Conservation (phyloP, 768 basidiomycete species). For the Russula emetica region DNA sequence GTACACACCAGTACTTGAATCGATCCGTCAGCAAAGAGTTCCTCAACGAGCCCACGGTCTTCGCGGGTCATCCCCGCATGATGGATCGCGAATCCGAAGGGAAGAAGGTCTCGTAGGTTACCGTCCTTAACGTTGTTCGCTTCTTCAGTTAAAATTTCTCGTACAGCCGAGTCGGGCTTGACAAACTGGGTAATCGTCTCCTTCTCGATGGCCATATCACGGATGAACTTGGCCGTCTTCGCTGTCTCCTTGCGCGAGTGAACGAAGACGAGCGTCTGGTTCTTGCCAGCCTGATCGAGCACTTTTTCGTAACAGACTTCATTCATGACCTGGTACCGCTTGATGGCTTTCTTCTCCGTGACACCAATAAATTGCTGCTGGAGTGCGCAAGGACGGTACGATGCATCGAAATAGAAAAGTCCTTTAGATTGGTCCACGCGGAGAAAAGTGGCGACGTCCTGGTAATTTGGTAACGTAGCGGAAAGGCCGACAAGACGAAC, state of each 20-base stretch:
- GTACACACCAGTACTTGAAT: conserved; percentile 95
- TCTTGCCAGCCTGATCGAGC: conserved; percentile 84
- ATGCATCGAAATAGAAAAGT: conserved; percentile 94
- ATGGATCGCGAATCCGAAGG: conserved; percentile 97
- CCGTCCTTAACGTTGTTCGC: conserved; percentile 76
- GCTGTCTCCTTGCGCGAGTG: conserved; percentile 98
- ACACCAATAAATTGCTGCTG: conserved; percentile 97
- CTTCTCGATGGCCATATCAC: conserved; percentile 94
- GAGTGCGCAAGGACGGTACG: conserved; percentile 89
- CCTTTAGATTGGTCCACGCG: conserved; percentile 90
- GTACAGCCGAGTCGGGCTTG: conserved; percentile 84
- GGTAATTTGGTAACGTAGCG: conserved; percentile 96
- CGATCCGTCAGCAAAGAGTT: conserved; percentile 87
- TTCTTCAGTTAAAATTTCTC: conserved; percentile 86
- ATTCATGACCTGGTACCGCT: conserved; percentile 96
- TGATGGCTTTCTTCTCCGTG: conserved; percentile 99
- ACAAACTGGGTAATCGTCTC: conserved; percentile 96
- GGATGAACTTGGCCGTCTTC: conserved; percentile 91
- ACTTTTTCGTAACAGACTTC: conserved; percentile 99
- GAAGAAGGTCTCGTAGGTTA: conserved; percentile 82
- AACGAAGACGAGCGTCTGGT: conserved; percentile 93
- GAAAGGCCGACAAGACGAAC: conserved; percentile 94
- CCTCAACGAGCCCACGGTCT: conserved; percentile 89
- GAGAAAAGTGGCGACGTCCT: conserved; percentile 96
- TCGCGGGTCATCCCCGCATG: conserved; percentile 95